These are phyloP conservation scores for Cyberlindnera petersonii DNA, from an alignment of 805 yeast genomes.

Conservation along the genomic window DNA sequence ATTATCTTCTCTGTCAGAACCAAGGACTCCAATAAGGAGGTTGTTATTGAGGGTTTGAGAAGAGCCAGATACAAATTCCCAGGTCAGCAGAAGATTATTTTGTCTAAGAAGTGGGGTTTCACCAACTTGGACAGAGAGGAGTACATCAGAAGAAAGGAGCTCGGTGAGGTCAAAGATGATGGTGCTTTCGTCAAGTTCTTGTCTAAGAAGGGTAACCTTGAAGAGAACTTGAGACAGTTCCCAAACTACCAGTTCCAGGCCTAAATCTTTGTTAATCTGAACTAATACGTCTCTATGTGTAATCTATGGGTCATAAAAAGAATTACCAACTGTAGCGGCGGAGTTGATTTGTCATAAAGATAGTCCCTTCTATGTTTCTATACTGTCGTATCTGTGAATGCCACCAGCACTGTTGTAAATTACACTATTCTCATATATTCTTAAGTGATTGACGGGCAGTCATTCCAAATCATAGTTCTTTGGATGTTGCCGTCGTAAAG, in stretches of 20 bases:
- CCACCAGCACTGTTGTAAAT: too few relatives aligned
- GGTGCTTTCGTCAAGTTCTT: slow-evolving; percentile 99
- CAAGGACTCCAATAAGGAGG: slow-evolving; percentile 96
- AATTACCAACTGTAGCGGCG: too few relatives aligned
- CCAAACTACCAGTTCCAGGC: slow-evolving; percentile 64
- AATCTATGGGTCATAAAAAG: too few relatives aligned
- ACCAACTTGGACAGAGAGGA: slow-evolving; percentile 98
- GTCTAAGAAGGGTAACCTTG: slow-evolving; percentile 93
- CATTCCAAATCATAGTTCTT: too few relatives aligned
- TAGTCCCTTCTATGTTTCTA: too few relatives aligned
- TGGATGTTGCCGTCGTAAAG: too few relatives aligned
- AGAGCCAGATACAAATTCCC: slow-evolving; percentile 99
- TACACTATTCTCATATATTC: too few relatives aligned
- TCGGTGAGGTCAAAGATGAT: slow-evolving; percentile 97
- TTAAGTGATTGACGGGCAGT: too few relatives aligned
- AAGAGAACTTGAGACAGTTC: slow-evolving; percentile 87
- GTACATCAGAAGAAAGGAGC: slow-evolving; percentile 86
- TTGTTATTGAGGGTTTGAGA: slow-evolving; percentile 98
- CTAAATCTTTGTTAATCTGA: slow-evolving; percentile 25
- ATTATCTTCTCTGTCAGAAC: slow-evolving; percentile 97
- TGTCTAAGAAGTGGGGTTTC: slow-evolving; percentile 99
- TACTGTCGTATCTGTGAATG: too few relatives aligned
- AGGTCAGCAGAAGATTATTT: slow-evolving; percentile 99
- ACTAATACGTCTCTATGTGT: too few relatives aligned
- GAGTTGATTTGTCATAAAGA: too few relatives aligned